Evolutionary conservation across 2,329 filamentous ascomycete species (phyloP), one percentile per base, ranked within the genome.

Genomic region (Diplodia scrobiculata): DNA sequence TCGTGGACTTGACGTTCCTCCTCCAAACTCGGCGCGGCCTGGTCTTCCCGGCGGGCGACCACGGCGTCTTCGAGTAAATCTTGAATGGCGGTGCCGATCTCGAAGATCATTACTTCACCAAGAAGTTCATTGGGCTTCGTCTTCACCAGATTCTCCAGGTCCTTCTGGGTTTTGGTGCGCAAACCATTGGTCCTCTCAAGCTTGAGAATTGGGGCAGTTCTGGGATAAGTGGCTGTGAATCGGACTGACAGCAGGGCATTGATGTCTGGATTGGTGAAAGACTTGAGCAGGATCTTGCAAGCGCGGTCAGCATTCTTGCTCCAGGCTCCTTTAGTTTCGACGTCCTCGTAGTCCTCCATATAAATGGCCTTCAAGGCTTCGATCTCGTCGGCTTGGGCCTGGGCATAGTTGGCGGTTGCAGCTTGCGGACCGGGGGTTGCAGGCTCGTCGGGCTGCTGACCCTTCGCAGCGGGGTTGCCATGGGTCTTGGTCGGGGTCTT

Each of bases 201-300:
- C 4, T 84, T 87, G 14, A 97, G 79, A 11, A 91, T 80, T 1
- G 93, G 93, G 1, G 87, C 81, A 1, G 92, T 90, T 74, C 91
- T 96, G 3, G 94, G 95, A 75, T 98, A 98, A 0, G 93, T 96
- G 6, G 92, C 90, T 9, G 92, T 95, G 70, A 98, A 82, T 66
- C 91, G 89, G 63, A 96, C 91, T 55, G 86, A 84, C n/a, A 98
- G 79, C 1, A 86, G 87, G 47, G 92, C 82, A 29, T 84, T 84
- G 68, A 92, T 85, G 58, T 92, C 89, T 45, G 87, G 84, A 72
- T 95, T 89, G 0, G 87, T 88, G 3, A 87, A 87, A 10, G 91
- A 85, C 72, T 87, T 91, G 69, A 98, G 83, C 63, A 84, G 86
- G 63, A 98, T 87, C 70, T 91, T 91, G 76, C 98, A 96, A 0